Conservation (phyloP, 768 basidiomycete genomes). For the Auricularia cornea region DNA sequence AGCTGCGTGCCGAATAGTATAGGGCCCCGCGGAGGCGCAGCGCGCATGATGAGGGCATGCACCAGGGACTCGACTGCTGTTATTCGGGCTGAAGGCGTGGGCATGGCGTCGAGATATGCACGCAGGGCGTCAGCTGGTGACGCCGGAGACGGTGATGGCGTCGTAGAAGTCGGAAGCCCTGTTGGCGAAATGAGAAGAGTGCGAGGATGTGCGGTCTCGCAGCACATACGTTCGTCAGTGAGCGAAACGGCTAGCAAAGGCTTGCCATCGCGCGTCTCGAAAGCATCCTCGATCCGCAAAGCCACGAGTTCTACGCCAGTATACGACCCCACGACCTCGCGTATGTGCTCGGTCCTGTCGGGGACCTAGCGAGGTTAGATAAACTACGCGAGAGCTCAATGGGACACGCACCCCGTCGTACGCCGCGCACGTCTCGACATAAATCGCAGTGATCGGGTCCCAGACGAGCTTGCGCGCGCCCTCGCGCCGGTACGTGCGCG, state of each 20-base stretch:
- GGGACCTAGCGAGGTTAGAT: neutral
- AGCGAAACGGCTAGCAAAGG: constrained; percentile 37
- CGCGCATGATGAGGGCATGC: constrained; percentile 63
- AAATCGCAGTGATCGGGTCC: constrained; percentile 54
- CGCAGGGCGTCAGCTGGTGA: constrained; percentile 21
- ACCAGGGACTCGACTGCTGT: constrained; percentile 50
- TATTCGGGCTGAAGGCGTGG: constrained; percentile 63
- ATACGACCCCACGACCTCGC: constrained; percentile 1
- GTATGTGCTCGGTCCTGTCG: constrained; percentile 4
- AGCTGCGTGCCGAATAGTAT: constrained; percentile 70
- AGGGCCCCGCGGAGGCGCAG: constrained; percentile 46
- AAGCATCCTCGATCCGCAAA: constrained; percentile 65
- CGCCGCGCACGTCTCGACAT: constrained; percentile 59
- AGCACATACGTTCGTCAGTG: constrained; percentile 40
- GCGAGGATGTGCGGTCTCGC: constrained; percentile 19
- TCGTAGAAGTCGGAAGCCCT: constrained; percentile 7
- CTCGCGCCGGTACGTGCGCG: constrained; percentile 44
- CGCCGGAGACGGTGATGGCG: constrained; percentile 16
- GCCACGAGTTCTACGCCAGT: constrained; percentile 5
- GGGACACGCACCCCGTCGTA: constrained; percentile 29
- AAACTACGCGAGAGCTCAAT: neutral
- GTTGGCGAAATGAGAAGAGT: constrained; percentile 14
- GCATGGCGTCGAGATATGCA: constrained; percentile 54
- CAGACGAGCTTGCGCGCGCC: constrained; percentile 39
- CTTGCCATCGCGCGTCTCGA: constrained; percentile 32